Evolutionary conservation across 2,329 filamentous ascomycete species (phyloP).

Genomic region (Phialophora verrucosa): DNA sequence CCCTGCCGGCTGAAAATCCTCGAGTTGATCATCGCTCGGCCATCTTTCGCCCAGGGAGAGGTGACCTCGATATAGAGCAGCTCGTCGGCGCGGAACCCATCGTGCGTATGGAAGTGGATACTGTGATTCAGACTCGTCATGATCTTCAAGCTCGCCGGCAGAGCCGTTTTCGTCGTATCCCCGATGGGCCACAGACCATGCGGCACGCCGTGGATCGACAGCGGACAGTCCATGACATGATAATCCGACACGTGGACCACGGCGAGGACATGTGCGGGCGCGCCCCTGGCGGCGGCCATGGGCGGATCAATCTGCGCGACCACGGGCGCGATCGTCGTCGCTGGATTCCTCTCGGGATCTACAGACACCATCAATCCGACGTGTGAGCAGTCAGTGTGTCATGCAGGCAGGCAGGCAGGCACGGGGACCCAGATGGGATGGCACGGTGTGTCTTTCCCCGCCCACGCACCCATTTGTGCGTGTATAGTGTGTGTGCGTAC

Average conservation of each 20-base stretch:
- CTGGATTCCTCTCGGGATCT: neutral
- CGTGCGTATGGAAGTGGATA: constrained; percentile 37
- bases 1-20: constrained; percentile 35
- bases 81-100: constrained; percentile 38
- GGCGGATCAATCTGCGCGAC: constrained; percentile 35
- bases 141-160: constrained; percentile 30
- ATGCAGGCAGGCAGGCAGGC: too few species aligned
- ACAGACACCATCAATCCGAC: too few species aligned
- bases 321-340: constrained; percentile 30
- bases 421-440: too few species aligned
- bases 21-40: constrained; percentile 35
- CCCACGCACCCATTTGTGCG: too few species aligned
- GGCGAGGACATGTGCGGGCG: constrained; percentile 33
- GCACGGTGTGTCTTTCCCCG: too few species aligned
- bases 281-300: constrained; percentile 28
- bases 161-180: constrained; percentile 27
- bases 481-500: neutral
- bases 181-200: constrained; percentile 30
- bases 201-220: constrained; percentile 28
- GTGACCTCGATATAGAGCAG: constrained; percentile 36
- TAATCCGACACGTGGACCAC: constrained; percentile 38
- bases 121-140: constrained; percentile 39
- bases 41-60: constrained; percentile 37
- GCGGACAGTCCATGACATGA: constrained; percentile 37
- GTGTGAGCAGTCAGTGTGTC: neutral